A percentile compares a stretch with the other conserved stretches of the same genome.
These are phyloP conservation scores for Casuarina cunninghamiana DNA, from an alignment of 306 rosid species.

Conservation along the genomic window DNA sequence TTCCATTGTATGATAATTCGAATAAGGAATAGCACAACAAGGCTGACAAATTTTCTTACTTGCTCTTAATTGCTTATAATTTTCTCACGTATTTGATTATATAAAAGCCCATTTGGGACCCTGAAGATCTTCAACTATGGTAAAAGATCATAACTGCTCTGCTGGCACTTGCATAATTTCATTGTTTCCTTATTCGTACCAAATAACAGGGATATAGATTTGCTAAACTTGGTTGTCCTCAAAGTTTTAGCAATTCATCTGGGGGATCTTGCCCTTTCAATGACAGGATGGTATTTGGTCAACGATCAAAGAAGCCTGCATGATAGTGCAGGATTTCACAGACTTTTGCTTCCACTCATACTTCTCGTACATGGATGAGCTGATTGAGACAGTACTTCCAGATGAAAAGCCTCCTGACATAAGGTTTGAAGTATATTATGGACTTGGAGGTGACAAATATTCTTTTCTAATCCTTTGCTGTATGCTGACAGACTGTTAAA, in stretches of 20 bases:
- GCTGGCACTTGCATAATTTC: background rate
- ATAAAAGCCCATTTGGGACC: no score
- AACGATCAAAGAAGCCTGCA: slow-evolving; percentile 63
- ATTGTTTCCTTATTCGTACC: background rate
- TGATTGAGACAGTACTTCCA: slow-evolving; percentile 54
- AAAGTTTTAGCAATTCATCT: background rate
- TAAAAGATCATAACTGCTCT: background rate
- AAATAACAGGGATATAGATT: background rate
- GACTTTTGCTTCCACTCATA: slow-evolving; percentile 83
- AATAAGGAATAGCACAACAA: background rate
- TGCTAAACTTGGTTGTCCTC: background rate
- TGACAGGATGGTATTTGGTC: slow-evolving; percentile 72
- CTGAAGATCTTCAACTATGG: background rate
- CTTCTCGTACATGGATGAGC: slow-evolving; percentile 85
- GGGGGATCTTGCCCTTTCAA: slow-evolving; percentile 1
- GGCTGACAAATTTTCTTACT: background rate
- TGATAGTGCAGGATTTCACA: slow-evolving; percentile 61
- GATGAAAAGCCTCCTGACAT: slow-evolving; percentile 65
- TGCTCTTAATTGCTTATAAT: background rate
- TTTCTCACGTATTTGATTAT: background rate
- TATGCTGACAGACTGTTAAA: background rate
- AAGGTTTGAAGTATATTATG: slow-evolving; percentile 30
- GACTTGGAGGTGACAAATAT: no score
- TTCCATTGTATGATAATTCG: background rate
- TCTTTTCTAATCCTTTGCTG: background rate